phyloP scores from a whole-genome alignment of 192 early-diverging fungal species.

The Linnemannia schmuckeri region DNA sequence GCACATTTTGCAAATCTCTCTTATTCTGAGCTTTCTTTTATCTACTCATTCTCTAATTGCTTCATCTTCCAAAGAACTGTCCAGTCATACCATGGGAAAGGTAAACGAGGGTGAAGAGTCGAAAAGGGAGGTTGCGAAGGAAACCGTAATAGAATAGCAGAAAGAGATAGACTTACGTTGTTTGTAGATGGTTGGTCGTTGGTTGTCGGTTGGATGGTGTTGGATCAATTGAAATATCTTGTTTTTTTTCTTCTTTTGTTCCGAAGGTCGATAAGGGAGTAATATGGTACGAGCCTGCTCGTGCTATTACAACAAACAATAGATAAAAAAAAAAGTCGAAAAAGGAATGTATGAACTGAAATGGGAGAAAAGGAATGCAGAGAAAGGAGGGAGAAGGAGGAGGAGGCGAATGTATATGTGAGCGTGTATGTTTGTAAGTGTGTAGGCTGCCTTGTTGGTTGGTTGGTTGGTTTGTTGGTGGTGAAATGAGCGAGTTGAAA shows the following conservation, averaged over 20 bases:
- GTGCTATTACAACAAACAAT: neutral
- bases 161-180: neutral
- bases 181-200: neutral
- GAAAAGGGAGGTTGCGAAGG: neutral
- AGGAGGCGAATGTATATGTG: neutral
- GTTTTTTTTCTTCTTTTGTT: neutral
- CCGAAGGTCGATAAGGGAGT: neutral
- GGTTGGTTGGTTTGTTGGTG: neutral
- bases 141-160: too few relatives aligned
- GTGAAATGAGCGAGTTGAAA: neutral
- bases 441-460: neutral
- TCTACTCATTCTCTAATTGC: neutral
- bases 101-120: neutral
- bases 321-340: too few relatives aligned
- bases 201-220: neutral
- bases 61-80: neutral
- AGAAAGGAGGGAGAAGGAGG: neutral
- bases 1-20: neutral
- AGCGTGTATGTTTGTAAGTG: neutral
- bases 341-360: too few relatives aligned
- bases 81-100: neutral
- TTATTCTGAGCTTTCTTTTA: neutral
- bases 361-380: neutral
- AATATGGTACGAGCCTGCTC: conserved; percentile 7
- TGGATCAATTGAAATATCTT: neutral